phyloP scores from a whole-genome alignment of 148 eudicot genomes.

The Polygonum maritimum region DNA sequence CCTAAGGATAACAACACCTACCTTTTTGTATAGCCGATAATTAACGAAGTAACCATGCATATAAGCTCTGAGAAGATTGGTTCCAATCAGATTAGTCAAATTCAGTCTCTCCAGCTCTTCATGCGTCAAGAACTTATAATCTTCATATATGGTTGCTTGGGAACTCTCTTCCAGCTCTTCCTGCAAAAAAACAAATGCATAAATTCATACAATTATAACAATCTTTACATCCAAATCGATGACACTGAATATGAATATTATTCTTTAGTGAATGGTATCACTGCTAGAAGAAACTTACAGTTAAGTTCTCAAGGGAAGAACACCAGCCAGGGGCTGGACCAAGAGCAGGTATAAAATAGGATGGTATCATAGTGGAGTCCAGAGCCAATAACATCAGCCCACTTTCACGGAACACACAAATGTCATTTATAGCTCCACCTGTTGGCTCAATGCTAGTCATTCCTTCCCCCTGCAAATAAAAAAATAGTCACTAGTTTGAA shows the following conservation, averaged over 20 bases:
- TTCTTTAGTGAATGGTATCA: neutral
- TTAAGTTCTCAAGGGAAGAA: conserved; percentile 76
- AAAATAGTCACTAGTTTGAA: neutral
- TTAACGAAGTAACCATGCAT: conserved; percentile 91
- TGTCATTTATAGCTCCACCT: conserved; percentile 77
- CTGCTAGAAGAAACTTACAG: conserved; percentile 26
- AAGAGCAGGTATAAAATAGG: conserved; percentile 80
- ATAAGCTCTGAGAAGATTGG: conserved; percentile 72
- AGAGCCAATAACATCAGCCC: conserved; percentile 83
- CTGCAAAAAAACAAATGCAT: conserved; percentile 26
- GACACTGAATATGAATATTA: neutral
- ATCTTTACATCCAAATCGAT: neutral
- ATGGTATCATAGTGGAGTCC: conserved; percentile 74
- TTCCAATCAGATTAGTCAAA: conserved; percentile 68
- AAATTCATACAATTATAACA: conserved; percentile 13
- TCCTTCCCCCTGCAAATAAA: conserved; percentile 69
- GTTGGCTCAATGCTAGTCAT: conserved; percentile 95
- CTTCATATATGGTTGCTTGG: conserved; percentile 82
- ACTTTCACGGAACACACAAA: conserved; percentile 63
- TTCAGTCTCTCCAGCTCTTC: conserved; percentile 75
- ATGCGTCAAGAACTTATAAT: conserved; percentile 76
- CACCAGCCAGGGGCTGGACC: conserved; percentile 99
- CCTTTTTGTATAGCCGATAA: conserved; percentile 67
- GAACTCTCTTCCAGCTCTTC: conserved; percentile 89
- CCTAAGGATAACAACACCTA: conserved; percentile 6